Percentiles rank a stretch among this genome's conserved stretches.
Conservation (phyloP, 164 flowering plant genomes). For the Vitis labrusca region DNA sequence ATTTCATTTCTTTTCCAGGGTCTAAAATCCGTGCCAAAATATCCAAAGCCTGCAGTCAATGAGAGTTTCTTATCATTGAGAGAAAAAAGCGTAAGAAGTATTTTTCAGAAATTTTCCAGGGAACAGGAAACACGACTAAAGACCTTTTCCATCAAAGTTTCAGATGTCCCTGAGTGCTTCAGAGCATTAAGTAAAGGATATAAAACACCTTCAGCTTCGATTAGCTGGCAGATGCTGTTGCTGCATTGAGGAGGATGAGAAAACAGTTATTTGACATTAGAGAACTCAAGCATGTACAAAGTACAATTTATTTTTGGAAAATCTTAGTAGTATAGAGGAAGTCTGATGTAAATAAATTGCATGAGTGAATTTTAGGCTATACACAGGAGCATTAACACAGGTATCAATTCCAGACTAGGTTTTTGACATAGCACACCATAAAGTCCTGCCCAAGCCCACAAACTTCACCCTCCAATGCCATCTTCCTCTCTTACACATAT, state of each 20-base stretch:
- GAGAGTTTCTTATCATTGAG: constrained; percentile 7
- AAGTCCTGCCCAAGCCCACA: too few relatives aligned
- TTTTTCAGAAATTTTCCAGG: not conserved
- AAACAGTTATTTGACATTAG: not conserved
- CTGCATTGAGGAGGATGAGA: constrained; percentile 39
- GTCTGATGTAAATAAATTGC: not conserved
- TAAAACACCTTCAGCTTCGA: constrained; percentile 62
- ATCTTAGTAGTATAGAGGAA: not conserved
- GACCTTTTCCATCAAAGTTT: constrained; percentile 60
- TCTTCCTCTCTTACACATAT: too few relatives aligned
- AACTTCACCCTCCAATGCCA: too few relatives aligned
- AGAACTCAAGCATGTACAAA: not conserved
- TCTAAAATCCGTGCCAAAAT: constrained; percentile 71
- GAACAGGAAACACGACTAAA: not conserved
- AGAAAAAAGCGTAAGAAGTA: not conserved
- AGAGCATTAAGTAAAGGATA: constrained; percentile 44
- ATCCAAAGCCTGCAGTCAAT: constrained; percentile 60
- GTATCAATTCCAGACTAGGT: too few relatives aligned
- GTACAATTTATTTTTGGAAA: not conserved
- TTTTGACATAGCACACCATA: too few relatives aligned
- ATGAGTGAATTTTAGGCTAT: not conserved
- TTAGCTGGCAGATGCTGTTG: constrained; percentile 48
- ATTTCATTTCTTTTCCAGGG: constrained; percentile 65
- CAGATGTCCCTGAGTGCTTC: constrained; percentile 36
- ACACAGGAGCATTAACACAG: not conserved